Conservation (phyloP, 1,139 yeast genomes). For the Saccharomyces hybrid region DNA sequence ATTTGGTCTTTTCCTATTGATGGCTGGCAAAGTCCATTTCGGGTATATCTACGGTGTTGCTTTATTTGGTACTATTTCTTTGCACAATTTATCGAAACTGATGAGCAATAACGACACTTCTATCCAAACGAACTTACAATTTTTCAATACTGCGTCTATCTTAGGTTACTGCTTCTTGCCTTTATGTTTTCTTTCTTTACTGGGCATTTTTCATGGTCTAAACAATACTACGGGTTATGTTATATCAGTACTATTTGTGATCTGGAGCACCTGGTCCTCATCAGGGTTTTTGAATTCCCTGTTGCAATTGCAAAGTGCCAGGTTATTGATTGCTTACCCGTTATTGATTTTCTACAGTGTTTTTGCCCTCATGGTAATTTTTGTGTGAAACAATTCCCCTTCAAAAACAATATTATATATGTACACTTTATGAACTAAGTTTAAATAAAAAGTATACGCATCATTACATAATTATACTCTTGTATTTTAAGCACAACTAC, state of each 20-base stretch:
- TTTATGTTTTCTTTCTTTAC: constrained; percentile 66
- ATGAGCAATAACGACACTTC: constrained; percentile 41
- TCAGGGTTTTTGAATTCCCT: constrained; percentile 90
- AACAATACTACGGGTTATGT: constrained; percentile 72
- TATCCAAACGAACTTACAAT: constrained; percentile 23
- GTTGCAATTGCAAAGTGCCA: constrained; percentile 72
- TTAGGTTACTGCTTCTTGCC: constrained; percentile 93
- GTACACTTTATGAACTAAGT: background rate
- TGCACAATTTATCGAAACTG: constrained; percentile 75
- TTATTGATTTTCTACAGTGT: constrained; percentile 85
- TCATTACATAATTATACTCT: background rate
- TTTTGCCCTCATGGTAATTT: constrained; percentile 93
- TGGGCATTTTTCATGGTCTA: constrained; percentile 60
- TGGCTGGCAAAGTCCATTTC: constrained; percentile 89
- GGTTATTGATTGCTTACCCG: constrained; percentile 91
- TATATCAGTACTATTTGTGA: constrained; percentile 61
- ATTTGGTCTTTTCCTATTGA: constrained; percentile 72
- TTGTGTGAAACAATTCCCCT: constrained; percentile 41
- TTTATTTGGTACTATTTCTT: constrained; percentile 75
- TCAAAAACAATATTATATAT: background rate
- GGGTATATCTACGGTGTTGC: constrained; percentile 98
- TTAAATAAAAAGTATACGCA: constrained; percentile 1
- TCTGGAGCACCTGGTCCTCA: constrained; percentile 92
- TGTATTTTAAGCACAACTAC: background rate
- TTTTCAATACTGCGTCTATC: constrained; percentile 56